phyloP scores from a whole-genome alignment of 441 rosid species.

The Euphorbia schlechtendalii region DNA sequence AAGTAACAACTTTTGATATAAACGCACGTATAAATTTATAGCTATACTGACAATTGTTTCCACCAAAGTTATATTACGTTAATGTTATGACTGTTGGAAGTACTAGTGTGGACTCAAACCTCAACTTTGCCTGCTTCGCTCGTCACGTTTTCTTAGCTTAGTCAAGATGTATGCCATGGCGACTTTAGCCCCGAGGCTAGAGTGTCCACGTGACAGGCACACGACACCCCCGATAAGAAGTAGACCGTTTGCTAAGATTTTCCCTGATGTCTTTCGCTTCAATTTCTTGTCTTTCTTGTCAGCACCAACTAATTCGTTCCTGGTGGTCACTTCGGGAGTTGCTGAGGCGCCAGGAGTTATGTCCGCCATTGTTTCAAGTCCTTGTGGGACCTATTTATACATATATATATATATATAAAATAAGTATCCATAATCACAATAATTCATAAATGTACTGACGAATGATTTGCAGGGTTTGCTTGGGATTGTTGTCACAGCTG shows the following conservation, averaged over 20 bases:
- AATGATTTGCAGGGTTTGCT: too few species aligned
- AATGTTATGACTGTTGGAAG: conserved; percentile 2
- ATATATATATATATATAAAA: too few species aligned
- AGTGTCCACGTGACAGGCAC: conserved; percentile 68
- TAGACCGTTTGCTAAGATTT: conserved; percentile 54
- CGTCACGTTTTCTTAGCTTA: conserved; percentile 56
- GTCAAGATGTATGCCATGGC: conserved; percentile 72
- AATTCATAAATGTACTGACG: too few species aligned
- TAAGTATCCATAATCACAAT: neutral
- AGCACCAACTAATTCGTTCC: conserved; percentile 16
- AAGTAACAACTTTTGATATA: neutral
- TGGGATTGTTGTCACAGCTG: too few species aligned
- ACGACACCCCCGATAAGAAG: conserved; percentile 69
- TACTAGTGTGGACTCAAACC: conserved; percentile 2
- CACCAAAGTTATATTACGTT: neutral
- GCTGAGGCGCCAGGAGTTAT: conserved; percentile 18
- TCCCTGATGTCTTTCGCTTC: conserved; percentile 54
- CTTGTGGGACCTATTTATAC: conserved; percentile 49
- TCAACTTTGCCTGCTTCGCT: conserved; percentile 30
- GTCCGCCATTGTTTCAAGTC: conserved; percentile 33
- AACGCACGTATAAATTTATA: neutral
- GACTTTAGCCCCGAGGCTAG: conserved; percentile 80
- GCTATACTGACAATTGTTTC: neutral
- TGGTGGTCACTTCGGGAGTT: conserved; percentile 10
- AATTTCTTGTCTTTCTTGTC: conserved; percentile 33